A percentile compares a stretch with the other conserved stretches of the same genome.
Conservation (phyloP, 306 rosid species). For the Hippophae tibetana region DNA sequence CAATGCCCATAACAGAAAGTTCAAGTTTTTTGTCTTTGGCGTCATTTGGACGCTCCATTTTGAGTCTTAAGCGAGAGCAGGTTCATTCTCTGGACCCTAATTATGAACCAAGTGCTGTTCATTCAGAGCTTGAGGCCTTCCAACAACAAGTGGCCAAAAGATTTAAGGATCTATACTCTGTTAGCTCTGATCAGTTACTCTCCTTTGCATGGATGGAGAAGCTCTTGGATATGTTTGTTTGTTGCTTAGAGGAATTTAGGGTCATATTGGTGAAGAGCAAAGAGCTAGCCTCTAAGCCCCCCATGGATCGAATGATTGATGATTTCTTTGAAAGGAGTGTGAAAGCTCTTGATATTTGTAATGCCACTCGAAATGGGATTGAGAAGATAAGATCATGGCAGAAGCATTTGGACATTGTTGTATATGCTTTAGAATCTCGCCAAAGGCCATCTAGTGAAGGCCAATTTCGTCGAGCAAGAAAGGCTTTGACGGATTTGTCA, state of each 20-base stretch:
- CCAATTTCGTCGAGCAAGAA: conserved; percentile 70
- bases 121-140: conserved; percentile 45
- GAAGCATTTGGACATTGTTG: conserved; percentile 63
- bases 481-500: conserved; percentile 68
- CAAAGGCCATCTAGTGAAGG: conserved; percentile 65
- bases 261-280: conserved; percentile 43
- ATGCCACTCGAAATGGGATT: conserved; percentile 59
- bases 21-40: conserved; percentile 45
- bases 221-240: conserved; percentile 40
- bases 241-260: conserved; percentile 58
- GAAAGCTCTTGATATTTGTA: conserved; percentile 79
- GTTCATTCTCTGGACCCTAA: conserved; percentile 47
- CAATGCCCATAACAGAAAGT: conserved; percentile 48
- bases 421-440: conserved; percentile 49
- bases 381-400: conserved; percentile 60
- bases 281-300: conserved; percentile 40
- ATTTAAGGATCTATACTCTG: conserved; percentile 44
- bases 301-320: conserved; percentile 46
- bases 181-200: conserved; percentile 49
- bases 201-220: conserved; percentile 57
- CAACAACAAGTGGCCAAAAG: conserved; percentile 47
- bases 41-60: conserved; percentile 50
- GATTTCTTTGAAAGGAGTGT: conserved; percentile 65
- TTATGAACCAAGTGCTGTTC: conserved; percentile 40
- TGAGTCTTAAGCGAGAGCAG: conserved; percentile 57